These are phyloP conservation scores for Paecilomyces sp. DNA, from an alignment of 2,329 filamentous ascomycete genomes.

Conservation along the genomic window DNA sequence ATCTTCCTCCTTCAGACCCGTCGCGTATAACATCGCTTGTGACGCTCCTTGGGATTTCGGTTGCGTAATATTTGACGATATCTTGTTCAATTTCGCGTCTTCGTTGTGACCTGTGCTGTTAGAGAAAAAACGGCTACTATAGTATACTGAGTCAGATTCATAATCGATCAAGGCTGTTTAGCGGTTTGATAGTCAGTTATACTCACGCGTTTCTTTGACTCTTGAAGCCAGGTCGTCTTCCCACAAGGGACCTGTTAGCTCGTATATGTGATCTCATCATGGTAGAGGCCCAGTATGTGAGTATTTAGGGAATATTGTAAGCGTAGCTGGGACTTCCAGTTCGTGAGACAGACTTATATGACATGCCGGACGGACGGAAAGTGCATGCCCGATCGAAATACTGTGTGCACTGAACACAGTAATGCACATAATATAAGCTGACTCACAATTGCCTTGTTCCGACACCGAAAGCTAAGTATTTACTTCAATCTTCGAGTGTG, in stretches of 20 bases:
- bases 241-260: neutral
- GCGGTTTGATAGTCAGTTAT: neutral
- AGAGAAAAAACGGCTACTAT: neutral
- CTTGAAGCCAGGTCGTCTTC: neutral
- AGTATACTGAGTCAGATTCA: neutral
- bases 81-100: neutral
- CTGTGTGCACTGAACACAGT: no score
- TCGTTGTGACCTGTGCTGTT: neutral
- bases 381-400: neutral
- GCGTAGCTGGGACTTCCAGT: neutral
- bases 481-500: neutral
- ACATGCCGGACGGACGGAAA: no score
- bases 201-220: neutral
- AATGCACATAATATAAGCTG: neutral
- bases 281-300: neutral
- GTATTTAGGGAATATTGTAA: neutral
- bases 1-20: neutral
- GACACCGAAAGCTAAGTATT: neutral
- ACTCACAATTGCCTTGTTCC: neutral
- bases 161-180: neutral
- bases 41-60: neutral
- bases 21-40: neutral
- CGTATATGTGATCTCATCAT: neutral
- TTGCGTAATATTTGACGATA: neutral
- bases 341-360: neutral